Evolutionary conservation across 1,139 yeast genomes (phyloP), one percentile per base, ranked within the genome.

Genomic region (Suhomyces taliae): DNA sequence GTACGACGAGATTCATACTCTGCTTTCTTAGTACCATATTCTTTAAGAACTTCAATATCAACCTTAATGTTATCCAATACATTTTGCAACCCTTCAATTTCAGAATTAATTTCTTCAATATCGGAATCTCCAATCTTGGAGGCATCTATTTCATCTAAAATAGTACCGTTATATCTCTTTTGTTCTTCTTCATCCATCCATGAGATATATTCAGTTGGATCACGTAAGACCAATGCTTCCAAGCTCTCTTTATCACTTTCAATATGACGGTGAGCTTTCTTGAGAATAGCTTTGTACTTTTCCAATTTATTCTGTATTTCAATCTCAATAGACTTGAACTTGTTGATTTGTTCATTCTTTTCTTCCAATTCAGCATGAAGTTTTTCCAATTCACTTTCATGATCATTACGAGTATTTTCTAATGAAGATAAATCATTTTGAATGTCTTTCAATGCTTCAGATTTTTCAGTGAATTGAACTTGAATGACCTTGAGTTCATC

Each of bases 31-130:
- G 70, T 65, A 1, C 89, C 86, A 61, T 90, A 93, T 55, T 90
- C 96, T 51, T 81, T 82, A 46, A 93, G 72, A 3, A 89, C 80
- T 50, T 86, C 91, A 51, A 86, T 75, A 62, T 93, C 95, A 8
- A 86, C 83, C 51, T 78, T 78, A 8, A 84, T 81, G 34, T 76
- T 76, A 12, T 77, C 77, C 60, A 88, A 73, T 47, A 77, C 79
- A 8, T 71, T 75, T 53, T 88, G 87, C 35, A 88, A 64, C 19
- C 69, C 71, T 7, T 70, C 78, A 37, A 90, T 79, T 41, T 83
- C 82, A 0, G 65, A 62, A 47, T 79, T 77, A 11, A 89, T 67
- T 2, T 61, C 66, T 6, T 76, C 81, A 41, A 78, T 60, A 61
- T 88, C 78, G 32, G 85, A 54, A 0, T 64, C 65, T 1, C 69